Evolutionary conservation across 805 yeast species (phyloP), one percentile per base, ranked within the genome.

Genomic region (Saccharomycopsis sp.): DNA sequence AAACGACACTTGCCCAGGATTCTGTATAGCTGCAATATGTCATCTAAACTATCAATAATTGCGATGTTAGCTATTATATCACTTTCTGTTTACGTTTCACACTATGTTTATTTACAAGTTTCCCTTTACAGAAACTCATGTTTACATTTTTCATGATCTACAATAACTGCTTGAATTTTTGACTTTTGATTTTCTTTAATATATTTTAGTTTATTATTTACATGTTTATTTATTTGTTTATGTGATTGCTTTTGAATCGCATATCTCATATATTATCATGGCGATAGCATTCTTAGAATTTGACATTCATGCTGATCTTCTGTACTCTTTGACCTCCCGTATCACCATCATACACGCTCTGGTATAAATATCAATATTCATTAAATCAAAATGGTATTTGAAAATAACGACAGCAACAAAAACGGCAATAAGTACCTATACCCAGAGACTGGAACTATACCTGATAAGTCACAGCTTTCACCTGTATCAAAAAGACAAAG

Each of bases 101-200:
- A 44, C 12, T 44, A 7, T 12, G 8, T 4, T 44, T 44, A 44
- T 44, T 44, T 44, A 44, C 48, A n/a, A 12, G 8, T 44, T 44
- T 12, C 48, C 16, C 20, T 18, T 44, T 44, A 12, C 5, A 20
- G 21, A 44, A 44, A 44, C 7, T 16, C 7, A 7, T 44, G 48
- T 44, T 44, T 44, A 44, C 48, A 44, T 44, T 44, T 44, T 44
- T 18, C 21, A 44, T 44, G 48, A 44, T 44, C 48, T 44, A 16
- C 48, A 44, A 44, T 29, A 29, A 29, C n/a, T n/a, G 91, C 82
- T 4, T 86, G 91, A 89, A 85, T 86, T 63, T 70, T 77, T 53
- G 83, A 86, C 53, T 85, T 84, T 65, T 84, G 82, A 73, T 80
- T 82, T 24, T 55, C 84, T 5, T 69, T 86, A 41, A 76, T 84